Conservation (phyloP, 1,284 basidiomycete species). For the Malassezia japonica region DNA sequence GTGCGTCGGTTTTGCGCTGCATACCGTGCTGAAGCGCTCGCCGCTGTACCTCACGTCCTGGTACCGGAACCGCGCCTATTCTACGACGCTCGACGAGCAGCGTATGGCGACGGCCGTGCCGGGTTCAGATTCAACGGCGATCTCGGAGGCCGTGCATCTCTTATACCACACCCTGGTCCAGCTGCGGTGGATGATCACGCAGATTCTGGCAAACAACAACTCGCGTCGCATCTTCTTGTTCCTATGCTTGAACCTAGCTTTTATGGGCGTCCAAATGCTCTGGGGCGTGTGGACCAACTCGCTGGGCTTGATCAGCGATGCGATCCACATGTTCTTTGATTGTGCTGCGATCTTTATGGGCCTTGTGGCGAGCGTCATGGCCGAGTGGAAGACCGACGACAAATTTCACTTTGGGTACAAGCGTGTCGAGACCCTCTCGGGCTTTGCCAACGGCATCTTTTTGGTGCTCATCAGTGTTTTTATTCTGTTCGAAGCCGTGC, state of each 20-base stretch:
- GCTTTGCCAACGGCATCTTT: constrained; percentile 96
- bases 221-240: constrained; percentile 96
- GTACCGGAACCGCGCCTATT: constrained; percentile 10
- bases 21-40: constrained; percentile 35
- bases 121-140: constrained; percentile 6
- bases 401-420: constrained; percentile 93
- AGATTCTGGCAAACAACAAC: constrained; percentile 78
- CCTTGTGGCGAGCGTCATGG: constrained; percentile 90
- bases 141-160: constrained; percentile 8
- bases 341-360: constrained; percentile 95
- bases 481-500: constrained; percentile 94
- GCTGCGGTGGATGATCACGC: constrained; percentile 55
- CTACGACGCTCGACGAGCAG: constrained; percentile 6
- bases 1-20: constrained; percentile 31
- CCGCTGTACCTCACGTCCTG: constrained; percentile 30
- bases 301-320: constrained; percentile 90
- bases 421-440: constrained; percentile 96
- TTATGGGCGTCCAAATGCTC: constrained; percentile 63
- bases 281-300: constrained; percentile 92
- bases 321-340: constrained; percentile 99
- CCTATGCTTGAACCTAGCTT: constrained; percentile 82
- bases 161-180: constrained; percentile 2
- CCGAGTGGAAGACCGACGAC: constrained; percentile 89
- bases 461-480: constrained; percentile 92
- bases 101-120: not conserved